A percentile compares a stretch with the other conserved stretches of the same genome.
phyloP scores from a whole-genome alignment of 2,329 filamentous ascomycete genomes.

The Nigrospora oryzae region DNA sequence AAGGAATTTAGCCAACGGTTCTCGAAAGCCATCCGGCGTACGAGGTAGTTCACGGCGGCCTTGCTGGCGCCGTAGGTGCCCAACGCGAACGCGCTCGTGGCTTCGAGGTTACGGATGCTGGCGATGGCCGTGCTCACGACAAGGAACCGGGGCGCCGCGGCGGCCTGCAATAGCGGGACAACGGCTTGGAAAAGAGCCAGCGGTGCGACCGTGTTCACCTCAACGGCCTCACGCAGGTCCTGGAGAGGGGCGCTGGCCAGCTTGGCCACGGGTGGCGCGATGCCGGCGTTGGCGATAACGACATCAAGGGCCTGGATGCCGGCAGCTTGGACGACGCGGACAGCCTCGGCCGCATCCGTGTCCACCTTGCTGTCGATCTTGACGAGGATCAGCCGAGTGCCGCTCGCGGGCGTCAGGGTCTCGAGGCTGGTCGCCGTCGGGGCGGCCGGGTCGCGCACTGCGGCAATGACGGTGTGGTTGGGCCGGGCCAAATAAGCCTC shows the following conservation, averaged over 20 bases:
- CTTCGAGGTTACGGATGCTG: constrained; percentile 4
- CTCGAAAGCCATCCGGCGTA: background rate
- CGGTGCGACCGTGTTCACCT: constrained; percentile 6
- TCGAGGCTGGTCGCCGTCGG: background rate
- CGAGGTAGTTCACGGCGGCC: background rate
- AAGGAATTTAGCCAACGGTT: background rate
- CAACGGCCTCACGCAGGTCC: constrained; percentile 4
- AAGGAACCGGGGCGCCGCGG: constrained; percentile 4
- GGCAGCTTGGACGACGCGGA: background rate
- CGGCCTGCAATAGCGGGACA: constrained; percentile 4
- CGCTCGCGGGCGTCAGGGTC: background rate
- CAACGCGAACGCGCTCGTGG: constrained; percentile 3
- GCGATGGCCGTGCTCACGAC: constrained; percentile 5
- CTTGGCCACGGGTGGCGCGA: constrained; percentile 4
- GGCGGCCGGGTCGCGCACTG: background rate
- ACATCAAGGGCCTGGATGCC: background rate
- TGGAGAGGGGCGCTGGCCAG: constrained; percentile 6
- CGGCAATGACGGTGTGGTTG: background rate
- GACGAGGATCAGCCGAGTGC: background rate
- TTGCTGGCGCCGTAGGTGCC: constrained; percentile 5
- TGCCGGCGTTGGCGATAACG: background rate
- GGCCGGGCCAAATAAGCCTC: background rate
- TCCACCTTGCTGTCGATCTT: background rate
- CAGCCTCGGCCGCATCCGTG: background rate
- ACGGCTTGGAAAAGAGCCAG: constrained; percentile 7